A percentile compares a stretch with the other conserved stretches of the same genome.
phyloP scores from a whole-genome alignment of 495 filamentous ascomycete species.

The Alectoria sarmentosa region DNA sequence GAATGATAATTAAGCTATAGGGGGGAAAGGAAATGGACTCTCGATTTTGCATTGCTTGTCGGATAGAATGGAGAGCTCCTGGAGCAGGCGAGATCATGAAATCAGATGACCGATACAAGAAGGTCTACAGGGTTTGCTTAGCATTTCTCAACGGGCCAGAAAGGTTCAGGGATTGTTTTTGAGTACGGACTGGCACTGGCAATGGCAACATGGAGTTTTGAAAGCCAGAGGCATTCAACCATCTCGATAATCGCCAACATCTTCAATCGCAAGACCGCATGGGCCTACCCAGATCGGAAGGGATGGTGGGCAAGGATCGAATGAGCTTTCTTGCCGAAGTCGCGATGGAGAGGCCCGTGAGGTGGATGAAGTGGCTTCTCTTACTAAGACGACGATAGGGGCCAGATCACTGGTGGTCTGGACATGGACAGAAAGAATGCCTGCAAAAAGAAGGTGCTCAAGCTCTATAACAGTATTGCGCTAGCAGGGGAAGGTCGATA shows the following conservation, averaged over 20 bases:
- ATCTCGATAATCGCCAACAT: neutral
- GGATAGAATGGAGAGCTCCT: no score
- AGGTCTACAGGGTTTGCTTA: neutral
- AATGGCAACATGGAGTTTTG: neutral
- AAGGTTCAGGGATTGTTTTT: neutral
- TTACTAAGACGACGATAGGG: neutral
- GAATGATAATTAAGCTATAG: no score
- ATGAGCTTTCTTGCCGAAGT: neutral
- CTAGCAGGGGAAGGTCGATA: neutral
- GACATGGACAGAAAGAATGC: neutral
- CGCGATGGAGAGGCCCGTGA: neutral
- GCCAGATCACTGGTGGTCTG: neutral
- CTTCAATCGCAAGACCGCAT: neutral
- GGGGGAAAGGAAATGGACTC: no score
- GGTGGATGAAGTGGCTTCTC: neutral
- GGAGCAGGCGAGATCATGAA: no score
- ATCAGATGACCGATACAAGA: no score
- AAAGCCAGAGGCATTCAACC: neutral
- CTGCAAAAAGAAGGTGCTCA: neutral
- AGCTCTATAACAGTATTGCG: neutral
- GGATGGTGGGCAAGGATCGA: neutral
- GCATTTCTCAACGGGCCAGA: neutral
- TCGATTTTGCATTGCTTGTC: neutral
- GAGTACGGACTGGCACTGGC: neutral
- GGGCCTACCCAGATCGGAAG: neutral